Evolutionary conservation across 192 early-diverging fungal genomes (phyloP).

Genomic region (Pilobolus umbonatus): DNA sequence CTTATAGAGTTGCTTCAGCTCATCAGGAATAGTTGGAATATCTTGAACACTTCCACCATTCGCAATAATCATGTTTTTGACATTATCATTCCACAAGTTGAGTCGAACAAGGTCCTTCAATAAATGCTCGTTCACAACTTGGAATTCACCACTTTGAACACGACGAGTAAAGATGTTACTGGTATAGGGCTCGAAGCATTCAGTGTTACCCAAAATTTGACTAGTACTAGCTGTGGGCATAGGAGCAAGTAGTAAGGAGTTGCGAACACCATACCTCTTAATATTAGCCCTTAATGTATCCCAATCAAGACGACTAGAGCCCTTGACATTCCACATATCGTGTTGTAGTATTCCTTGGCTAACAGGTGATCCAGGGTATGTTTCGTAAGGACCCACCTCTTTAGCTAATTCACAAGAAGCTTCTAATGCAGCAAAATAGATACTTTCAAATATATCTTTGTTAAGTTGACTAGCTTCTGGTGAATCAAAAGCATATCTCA

Average conservation of each 20-base stretch:
- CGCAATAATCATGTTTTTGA: conserved; percentile 95
- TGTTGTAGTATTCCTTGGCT: conserved; percentile 84
- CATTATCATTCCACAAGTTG: conserved; percentile 87
- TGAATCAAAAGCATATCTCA: conserved; percentile 91
- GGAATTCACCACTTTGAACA: conserved; percentile 94
- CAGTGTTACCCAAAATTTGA: conserved; percentile 96
- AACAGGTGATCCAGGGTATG: conserved; percentile 82
- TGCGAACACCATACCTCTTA: conserved; percentile 78
- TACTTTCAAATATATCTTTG: conserved; percentile 86
- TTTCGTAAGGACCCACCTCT: conserved; percentile 70
- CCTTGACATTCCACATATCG: conserved; percentile 83
- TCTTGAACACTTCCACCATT: conserved; percentile 85
- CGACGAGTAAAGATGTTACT: conserved; percentile 96
- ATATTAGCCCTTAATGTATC: conserved; percentile 69
- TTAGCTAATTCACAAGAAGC: conserved; percentile 86
- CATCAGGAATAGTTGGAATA: conserved; percentile 69
- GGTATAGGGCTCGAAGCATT: conserved; percentile 89
- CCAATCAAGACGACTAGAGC: conserved; percentile 88
- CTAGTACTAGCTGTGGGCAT: conserved; percentile 96
- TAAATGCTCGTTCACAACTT: conserved; percentile 94
- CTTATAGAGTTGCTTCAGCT: conserved; percentile 85
- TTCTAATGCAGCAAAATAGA: conserved; percentile 90
- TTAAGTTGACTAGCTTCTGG: conserved; percentile 78
- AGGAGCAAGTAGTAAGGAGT: conserved; percentile 88
- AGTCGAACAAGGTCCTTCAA: conserved; percentile 88